Evolutionary conservation across 495 filamentous ascomycete species (phyloP).

Genomic region (Penicillium paradoxum): DNA sequence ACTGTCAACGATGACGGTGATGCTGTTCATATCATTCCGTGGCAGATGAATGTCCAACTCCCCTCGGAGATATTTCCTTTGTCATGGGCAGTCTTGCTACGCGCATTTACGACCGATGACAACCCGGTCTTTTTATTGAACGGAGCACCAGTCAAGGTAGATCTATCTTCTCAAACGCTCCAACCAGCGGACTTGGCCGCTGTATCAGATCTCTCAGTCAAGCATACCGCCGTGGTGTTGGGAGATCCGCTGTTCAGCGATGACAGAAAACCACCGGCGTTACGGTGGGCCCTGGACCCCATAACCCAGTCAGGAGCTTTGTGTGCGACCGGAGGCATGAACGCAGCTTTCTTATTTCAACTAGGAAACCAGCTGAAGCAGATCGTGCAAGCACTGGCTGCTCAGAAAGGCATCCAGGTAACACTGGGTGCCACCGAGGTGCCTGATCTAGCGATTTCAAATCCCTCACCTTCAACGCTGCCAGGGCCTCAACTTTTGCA

Average conservation of each 20-base stretch:
- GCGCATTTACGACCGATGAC: constrained; percentile 33
- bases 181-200: constrained; percentile 12
- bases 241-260: constrained; percentile 4
- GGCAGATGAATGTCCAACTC: constrained; percentile 18
- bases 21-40: constrained; percentile 15
- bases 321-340: constrained; percentile 21
- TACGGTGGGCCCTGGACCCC: constrained; percentile 21
- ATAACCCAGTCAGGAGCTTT: constrained; percentile 19
- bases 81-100: constrained; percentile 39
- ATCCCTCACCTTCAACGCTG: constrained; percentile 49
- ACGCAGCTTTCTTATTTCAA: constrained; percentile 17
- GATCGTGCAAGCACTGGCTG: constrained; percentile 18
- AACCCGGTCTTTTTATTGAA: constrained; percentile 34
- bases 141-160: constrained; percentile 26
- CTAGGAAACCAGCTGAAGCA: constrained; percentile 24
- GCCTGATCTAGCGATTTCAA: constrained; percentile 54
- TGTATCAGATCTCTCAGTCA: constrained; percentile 11
- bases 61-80: constrained; percentile 25
- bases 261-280: neutral
- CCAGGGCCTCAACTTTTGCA: constrained; percentile 62
- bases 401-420: constrained; percentile 11
- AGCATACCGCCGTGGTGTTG: constrained; percentile 17
- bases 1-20: constrained; percentile 11
- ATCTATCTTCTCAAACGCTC: constrained; percentile 25
- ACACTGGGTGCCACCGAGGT: constrained; percentile 11